Evolutionary conservation across 2,329 filamentous ascomycete genomes (phyloP), one percentile per base, ranked within the genome.

Genomic region (Xylariaceae sp.): DNA sequence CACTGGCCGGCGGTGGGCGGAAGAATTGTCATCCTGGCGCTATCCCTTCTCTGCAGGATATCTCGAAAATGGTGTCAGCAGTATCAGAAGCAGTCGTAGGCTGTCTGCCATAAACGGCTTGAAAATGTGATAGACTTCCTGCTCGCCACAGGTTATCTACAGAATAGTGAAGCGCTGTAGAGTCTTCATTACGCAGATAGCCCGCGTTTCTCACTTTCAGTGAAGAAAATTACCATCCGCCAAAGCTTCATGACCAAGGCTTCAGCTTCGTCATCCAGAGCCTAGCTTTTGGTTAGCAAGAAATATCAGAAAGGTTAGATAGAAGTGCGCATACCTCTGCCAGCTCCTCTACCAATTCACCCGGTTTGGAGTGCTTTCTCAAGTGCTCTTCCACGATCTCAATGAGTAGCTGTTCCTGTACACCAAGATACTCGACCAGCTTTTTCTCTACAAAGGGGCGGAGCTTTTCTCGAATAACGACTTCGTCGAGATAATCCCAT

Each of bases 211-310:
- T 95, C 91, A 58, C 85, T 87, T 66, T 97, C 91, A 4, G 88
- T 93, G 58, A 91, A 96, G 79, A 96, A 97, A 57, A 97, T 95
- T 43, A 96, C 83, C 89, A 97, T 95, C 38, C 91, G 81, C 93
- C 93, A 98, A 28, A 98, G 77, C 70, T 96, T 97, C 78, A 89
- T 94, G 37, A 97, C 90, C 52, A 98, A 70, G 19, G 87, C 84
- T 64, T 96, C 90, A 9, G 90, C 89, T 61, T 97, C 93, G 59
- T 98, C 93, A 60, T 96, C 93, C 48, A 98, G 73, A 33, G 89
- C 88, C 81, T 91, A 19, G 4, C 48, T 45, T 46, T 69, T 55
- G 68, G 63, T 43, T 41, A 37, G 15, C 42, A n/a, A 34, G 13
- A 19, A 37, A 26, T 6, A 26, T 26, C 22, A 6, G 29, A 24